These are phyloP conservation scores for Anisodus acutangulus DNA, from an alignment of 257 asterid genomes.

Conservation along the genomic window DNA sequence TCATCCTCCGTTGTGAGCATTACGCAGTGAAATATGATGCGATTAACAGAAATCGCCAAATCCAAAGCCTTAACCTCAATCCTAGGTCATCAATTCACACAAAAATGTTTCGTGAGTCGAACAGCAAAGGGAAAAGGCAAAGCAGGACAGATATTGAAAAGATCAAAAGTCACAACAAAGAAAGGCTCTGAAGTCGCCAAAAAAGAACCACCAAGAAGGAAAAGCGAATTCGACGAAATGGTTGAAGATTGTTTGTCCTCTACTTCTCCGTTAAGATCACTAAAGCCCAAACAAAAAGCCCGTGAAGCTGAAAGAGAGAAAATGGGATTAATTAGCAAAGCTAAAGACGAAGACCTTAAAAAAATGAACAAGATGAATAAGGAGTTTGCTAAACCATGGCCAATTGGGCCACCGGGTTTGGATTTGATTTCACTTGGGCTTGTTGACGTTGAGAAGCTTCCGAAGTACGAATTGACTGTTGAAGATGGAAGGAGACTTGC, in stretches of 20 bases:
- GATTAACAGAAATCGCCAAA: conserved; percentile 47
- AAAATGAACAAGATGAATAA: conserved; percentile 59
- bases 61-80: conserved; percentile 50
- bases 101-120: conserved; percentile 81
- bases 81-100: conserved; percentile 59
- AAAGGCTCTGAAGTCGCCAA: conserved; percentile 50
- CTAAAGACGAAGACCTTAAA: conserved; percentile 60
- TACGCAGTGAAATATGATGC: conserved; percentile 35
- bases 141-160: conserved; percentile 61
- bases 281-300: conserved; percentile 76
- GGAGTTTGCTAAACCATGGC: conserved; percentile 55
- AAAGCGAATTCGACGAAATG: conserved; percentile 57
- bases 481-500: conserved; percentile 86
- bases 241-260: conserved; percentile 71
- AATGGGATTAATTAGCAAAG: conserved; percentile 77
- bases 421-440: conserved; percentile 73
- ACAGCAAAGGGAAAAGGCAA: conserved; percentile 91
- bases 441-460: conserved; percentile 80
- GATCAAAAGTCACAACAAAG: conserved; percentile 63
- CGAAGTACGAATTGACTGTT: conserved; percentile 75
- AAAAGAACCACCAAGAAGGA: conserved; percentile 64
- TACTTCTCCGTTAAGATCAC: conserved; percentile 62
- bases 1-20: neutral
- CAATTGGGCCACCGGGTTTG: conserved; percentile 81
- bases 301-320: conserved; percentile 76